phyloP scores from a whole-genome alignment of 2,329 filamentous ascomycete genomes.

The Arthrobotrys sinensis region DNA sequence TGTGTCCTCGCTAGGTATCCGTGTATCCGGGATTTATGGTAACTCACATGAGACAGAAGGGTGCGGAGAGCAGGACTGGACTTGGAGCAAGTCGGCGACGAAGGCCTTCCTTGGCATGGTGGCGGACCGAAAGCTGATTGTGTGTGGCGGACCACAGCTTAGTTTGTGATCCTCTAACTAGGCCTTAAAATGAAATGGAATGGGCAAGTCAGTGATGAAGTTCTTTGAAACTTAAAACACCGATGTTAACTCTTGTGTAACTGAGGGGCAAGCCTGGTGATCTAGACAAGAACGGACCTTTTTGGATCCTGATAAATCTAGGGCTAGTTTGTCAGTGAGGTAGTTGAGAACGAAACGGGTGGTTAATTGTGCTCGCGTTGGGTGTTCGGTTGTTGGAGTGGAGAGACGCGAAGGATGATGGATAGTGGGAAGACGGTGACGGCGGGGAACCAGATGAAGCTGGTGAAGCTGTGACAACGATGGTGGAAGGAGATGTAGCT shows the following conservation, averaged over 20 bases:
- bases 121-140: background rate
- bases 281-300: background rate
- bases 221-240: background rate
- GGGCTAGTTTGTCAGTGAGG: slow-evolving; percentile 4
- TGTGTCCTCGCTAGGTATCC: background rate
- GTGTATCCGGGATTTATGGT: background rate
- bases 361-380: slow-evolving; percentile 23
- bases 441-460: background rate
- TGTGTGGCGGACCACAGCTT: slow-evolving; percentile 5
- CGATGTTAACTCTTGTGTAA: too few species aligned
- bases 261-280: background rate
- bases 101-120: slow-evolving; percentile 63
- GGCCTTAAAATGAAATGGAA: background rate
- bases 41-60: slow-evolving; percentile 48
- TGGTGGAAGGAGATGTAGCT: background rate
- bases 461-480: background rate
- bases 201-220: background rate
- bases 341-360: slow-evolving; percentile 17
- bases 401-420: background rate
- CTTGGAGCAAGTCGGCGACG: slow-evolving; percentile 62
- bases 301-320: background rate
- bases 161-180: background rate
- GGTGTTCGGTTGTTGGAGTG: background rate
- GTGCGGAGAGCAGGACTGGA: slow-evolving; percentile 56
- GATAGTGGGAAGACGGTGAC: background rate